phyloP scores from a whole-genome alignment of 441 rosid species.

The Capsella rubella region DNA sequence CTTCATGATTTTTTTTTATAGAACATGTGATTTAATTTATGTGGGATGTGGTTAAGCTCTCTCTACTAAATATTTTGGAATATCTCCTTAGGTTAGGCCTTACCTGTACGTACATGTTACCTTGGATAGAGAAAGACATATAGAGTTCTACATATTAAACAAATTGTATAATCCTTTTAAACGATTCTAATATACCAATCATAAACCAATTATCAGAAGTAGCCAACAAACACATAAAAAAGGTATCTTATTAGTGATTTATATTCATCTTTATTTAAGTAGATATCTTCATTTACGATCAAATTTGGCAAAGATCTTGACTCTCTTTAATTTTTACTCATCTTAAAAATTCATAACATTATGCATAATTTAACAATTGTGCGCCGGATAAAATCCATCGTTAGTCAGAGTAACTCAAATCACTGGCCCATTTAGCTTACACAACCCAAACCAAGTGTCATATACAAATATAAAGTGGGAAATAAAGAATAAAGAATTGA shows the following conservation, averaged over 20 bases:
- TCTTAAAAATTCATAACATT: neutral
- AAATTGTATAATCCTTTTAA: neutral
- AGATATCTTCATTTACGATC: neutral
- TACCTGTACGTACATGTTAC: neutral
- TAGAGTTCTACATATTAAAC: neutral
- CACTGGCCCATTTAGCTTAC: conserved; percentile 11
- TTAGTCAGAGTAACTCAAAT: neutral
- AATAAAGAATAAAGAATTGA: conserved; percentile 16
- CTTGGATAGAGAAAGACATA: too few species aligned
- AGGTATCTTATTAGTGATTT: neutral
- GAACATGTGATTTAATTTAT: neutral
- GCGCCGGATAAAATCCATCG: neutral
- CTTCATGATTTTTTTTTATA: neutral
- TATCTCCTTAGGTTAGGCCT: neutral
- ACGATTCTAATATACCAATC: neutral
- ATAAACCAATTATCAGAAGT: neutral
- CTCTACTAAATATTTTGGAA: neutral
- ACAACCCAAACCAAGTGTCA: conserved; percentile 12
- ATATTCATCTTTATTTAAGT: neutral
- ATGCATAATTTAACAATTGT: neutral
- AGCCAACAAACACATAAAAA: too few species aligned
- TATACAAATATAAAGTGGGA: neutral
- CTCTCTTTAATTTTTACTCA: neutral
- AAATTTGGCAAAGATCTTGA: conserved; percentile 3
- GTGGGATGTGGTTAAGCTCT: neutral